These are phyloP conservation scores for Paramecium biaurelia DNA, from an alignment of 73 alveolate genomes.

Conservation along the genomic window DNA sequence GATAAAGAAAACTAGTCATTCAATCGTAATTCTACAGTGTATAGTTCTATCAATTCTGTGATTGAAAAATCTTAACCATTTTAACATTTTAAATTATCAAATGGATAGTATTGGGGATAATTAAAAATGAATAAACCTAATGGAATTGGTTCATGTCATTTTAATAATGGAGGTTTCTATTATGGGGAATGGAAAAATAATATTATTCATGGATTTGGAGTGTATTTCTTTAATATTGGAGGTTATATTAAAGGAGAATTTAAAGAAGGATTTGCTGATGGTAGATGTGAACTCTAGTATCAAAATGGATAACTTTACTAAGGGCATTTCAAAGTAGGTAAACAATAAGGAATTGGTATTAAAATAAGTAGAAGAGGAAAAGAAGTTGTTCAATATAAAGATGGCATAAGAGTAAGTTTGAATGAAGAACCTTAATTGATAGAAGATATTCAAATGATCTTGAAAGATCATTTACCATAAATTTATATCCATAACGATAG, in stretches of 20 bases:
- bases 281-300: neutral
- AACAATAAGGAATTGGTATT: neutral
- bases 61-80: neutral
- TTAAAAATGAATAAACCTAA: neutral
- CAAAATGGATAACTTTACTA: neutral
- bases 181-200: slow-evolving; percentile 46
- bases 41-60: slow-evolving; percentile 10
- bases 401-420: neutral
- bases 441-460: neutral
- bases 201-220: slow-evolving; percentile 2
- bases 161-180: slow-evolving; percentile 2
- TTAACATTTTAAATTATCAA: neutral
- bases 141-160: slow-evolving; percentile 23
- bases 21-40: neutral
- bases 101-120: neutral
- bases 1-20: neutral
- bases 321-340: neutral
- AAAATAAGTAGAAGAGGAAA: slow-evolving; percentile 41
- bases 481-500: slow-evolving; percentile 19
- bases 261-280: slow-evolving; percentile 1
- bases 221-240: neutral
- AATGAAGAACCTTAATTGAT: neutral
- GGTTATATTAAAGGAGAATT: slow-evolving; percentile 41
- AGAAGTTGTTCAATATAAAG: neutral
- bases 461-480: neutral